Conservation (phyloP, 2,329 filamentous ascomycete species). For the Lecanicillium sp. region DNA sequence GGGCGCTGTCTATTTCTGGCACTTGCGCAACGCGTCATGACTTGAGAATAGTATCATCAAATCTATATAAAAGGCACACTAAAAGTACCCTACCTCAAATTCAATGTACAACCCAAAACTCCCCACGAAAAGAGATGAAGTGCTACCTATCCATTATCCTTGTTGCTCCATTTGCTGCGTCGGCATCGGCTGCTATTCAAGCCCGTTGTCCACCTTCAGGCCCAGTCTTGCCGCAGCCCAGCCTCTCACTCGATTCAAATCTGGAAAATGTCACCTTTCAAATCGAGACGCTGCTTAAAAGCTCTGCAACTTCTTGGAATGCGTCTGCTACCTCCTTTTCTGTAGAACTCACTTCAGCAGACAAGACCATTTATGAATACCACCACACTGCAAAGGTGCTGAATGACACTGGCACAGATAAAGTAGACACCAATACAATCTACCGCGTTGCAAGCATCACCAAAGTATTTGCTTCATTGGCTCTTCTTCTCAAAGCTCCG, state of each 20-base stretch:
- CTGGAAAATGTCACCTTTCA: neutral
- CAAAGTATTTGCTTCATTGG: constrained; percentile 29
- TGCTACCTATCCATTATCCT: no score
- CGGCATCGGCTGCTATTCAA: neutral
- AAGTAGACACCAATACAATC: constrained; percentile 28
- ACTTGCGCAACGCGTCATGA: no score
- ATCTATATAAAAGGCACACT: no score
- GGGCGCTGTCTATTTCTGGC: no score
- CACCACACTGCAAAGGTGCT: constrained; percentile 22
- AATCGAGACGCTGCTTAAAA: neutral
- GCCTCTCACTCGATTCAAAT: neutral
- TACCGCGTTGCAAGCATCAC: constrained; percentile 32
- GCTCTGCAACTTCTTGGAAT: neutral
- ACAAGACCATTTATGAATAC: constrained; percentile 25
- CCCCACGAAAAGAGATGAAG: no score
- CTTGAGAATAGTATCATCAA: no score
- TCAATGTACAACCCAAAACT: no score
- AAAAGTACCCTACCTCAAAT: no score
- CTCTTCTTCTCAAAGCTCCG: constrained; percentile 16
- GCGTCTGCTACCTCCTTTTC: neutral
- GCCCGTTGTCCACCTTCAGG: neutral
- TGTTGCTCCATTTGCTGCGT: no score
- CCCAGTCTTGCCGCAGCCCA: neutral
- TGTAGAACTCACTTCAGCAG: neutral
- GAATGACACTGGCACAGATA: constrained; percentile 7